Evolutionary conservation across 805 yeast species (phyloP).

Genomic region (Starmerella apicola): DNA sequence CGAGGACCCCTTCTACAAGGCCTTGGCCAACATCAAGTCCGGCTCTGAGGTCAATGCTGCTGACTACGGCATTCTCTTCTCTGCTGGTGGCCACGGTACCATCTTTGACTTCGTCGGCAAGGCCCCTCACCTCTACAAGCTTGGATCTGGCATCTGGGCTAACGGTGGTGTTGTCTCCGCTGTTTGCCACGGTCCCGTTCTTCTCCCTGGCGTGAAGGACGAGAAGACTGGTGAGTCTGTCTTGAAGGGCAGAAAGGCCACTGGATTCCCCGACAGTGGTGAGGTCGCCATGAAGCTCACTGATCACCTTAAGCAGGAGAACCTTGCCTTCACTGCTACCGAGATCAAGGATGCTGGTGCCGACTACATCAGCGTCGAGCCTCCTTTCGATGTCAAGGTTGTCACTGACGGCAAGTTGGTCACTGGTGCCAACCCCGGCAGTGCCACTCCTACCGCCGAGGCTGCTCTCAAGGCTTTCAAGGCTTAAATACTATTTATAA

Average conservation of each 20-base stretch:
- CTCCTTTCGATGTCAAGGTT: conserved; percentile 29
- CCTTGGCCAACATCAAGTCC: conserved; percentile 33
- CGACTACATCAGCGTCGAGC: conserved; percentile 37
- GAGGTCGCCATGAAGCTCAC: conserved; percentile 31
- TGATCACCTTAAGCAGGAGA: conserved; percentile 23
- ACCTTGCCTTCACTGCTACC: conserved; percentile 31
- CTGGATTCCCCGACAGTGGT: conserved; percentile 51
- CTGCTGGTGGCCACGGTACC: conserved; percentile 58
- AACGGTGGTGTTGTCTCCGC: conserved; percentile 48
- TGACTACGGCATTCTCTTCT: conserved; percentile 44
- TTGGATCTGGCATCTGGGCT: conserved; percentile 38
- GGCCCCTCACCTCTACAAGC: conserved; percentile 35
- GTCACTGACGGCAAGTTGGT: conserved; percentile 46
- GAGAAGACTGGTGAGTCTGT: conserved; percentile 31
- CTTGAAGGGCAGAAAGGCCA: conserved; percentile 41
- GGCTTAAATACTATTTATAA: too few species aligned
- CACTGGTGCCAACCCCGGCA: conserved; percentile 56
- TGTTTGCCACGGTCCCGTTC: conserved; percentile 58
- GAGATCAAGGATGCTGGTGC: conserved; percentile 25
- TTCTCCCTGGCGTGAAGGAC: conserved; percentile 40
- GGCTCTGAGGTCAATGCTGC: conserved; percentile 38
- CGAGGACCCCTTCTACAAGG: conserved; percentile 31
- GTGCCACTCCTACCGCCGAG: conserved; percentile 40
- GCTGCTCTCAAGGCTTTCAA: conserved; percentile 23
- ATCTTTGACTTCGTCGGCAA: conserved; percentile 42